Percentiles rank a stretch among this genome's conserved stretches.
These are phyloP conservation scores for Pseudogymnoascus sp. DNA, from an alignment of 2,329 filamentous ascomycete genomes.

Conservation along the genomic window DNA sequence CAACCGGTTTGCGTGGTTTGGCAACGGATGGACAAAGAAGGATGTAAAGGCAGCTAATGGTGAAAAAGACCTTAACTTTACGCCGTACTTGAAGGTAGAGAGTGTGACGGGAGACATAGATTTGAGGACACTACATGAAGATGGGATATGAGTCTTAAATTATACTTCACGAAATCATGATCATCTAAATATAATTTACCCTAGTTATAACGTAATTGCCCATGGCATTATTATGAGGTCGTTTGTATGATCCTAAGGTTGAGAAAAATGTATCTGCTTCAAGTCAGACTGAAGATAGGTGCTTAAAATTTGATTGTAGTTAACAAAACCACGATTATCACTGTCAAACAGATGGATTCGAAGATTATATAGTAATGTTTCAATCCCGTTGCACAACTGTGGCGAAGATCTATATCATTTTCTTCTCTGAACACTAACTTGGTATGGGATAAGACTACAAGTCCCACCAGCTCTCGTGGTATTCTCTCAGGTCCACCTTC, in stretches of 20 bases:
- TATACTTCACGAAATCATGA: neutral
- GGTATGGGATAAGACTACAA: neutral
- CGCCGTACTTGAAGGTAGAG: slow-evolving; percentile 44
- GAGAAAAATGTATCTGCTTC: too few species aligned
- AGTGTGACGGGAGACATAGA: slow-evolving; percentile 43
- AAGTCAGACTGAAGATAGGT: too few species aligned
- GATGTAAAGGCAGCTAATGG: slow-evolving; percentile 37
- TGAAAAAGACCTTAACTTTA: slow-evolving; percentile 34
- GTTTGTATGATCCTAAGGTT: too few species aligned
- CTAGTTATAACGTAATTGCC: neutral
- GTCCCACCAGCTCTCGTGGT: slow-evolving; percentile 63
- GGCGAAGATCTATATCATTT: too few species aligned
- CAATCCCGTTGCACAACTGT: too few species aligned
- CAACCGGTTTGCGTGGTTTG: slow-evolving; percentile 46
- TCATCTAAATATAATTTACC: neutral
- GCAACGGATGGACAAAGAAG: slow-evolving; percentile 53
- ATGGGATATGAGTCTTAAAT: slow-evolving; percentile 40
- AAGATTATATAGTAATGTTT: too few species aligned
- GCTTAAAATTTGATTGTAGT: too few species aligned
- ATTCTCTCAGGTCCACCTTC: slow-evolving; percentile 49
- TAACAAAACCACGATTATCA: too few species aligned
- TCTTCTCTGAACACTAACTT: neutral
- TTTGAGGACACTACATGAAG: slow-evolving; percentile 53
- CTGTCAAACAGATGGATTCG: too few species aligned
- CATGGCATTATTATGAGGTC: neutral